Percentiles rank a stretch among this genome's conserved stretches.
These are phyloP conservation scores for Botrytis squamosa DNA, from an alignment of 2,329 filamentous ascomycete species.

Conservation along the genomic window DNA sequence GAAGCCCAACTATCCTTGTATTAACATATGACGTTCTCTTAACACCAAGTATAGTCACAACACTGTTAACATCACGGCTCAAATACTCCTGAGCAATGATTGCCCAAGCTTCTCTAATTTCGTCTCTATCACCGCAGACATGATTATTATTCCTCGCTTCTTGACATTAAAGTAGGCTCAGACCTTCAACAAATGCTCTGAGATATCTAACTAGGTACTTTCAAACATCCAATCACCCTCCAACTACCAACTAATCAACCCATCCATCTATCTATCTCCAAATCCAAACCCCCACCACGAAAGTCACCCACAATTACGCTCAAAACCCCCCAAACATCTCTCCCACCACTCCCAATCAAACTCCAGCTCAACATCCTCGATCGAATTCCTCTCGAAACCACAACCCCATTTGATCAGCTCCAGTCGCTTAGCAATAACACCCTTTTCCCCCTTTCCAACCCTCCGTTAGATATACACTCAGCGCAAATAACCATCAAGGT, in stretches of 20 bases:
- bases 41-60: accelerated
- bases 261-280: too few relatives aligned
- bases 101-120: background rate
- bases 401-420: too few relatives aligned
- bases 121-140: background rate
- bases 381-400: too few relatives aligned
- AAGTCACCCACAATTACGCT: too few relatives aligned
- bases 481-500: too few relatives aligned
- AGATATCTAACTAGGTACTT: background rate
- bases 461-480: background rate
- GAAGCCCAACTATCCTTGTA: background rate
- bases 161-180: too few relatives aligned
- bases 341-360: too few relatives aligned
- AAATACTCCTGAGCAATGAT: background rate
- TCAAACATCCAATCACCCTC: background rate
- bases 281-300: too few relatives aligned
- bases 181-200: too few relatives aligned
- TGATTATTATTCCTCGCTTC: background rate
- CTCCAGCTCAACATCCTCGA: too few relatives aligned
- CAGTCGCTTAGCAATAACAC: background rate
- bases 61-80: background rate
- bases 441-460: background rate
- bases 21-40: background rate
- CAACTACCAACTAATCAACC: too few relatives aligned
- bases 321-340: too few relatives aligned